Percentiles rank a stretch among this genome's conserved stretches.
Evolutionary conservation across 768 basidiomycete genomes (phyloP).

Genomic region (Kwoniella dendrophila): DNA sequence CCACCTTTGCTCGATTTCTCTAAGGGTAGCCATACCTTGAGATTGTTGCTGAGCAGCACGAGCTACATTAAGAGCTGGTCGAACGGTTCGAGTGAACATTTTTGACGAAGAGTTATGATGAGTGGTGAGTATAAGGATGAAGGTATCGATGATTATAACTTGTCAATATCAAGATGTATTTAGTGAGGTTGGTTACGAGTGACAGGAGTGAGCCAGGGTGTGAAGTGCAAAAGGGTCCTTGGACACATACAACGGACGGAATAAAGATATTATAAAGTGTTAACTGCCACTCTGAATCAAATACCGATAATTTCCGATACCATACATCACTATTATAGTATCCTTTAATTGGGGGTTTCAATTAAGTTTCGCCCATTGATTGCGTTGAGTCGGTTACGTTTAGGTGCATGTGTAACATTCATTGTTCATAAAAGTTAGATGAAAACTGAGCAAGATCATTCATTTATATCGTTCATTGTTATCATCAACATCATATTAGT

Average conservation of each 20-base stretch:
- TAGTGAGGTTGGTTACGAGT: slow-evolving; percentile 7
- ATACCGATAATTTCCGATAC: not conserved
- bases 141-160: slow-evolving; percentile 56
- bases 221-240: not conserved
- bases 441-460: not conserved
- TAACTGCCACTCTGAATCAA: slow-evolving; percentile 11
- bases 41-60: slow-evolving; percentile 36
- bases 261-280: not conserved
- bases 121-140: slow-evolving; percentile 40
- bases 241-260: not conserved
- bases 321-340: no score
- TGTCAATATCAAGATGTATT: slow-evolving; percentile 5
- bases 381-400: not conserved
- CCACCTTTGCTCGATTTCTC: slow-evolving; percentile 87
- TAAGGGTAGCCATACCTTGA: slow-evolving; percentile 76
- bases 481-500: not conserved
- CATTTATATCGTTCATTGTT: no score
- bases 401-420: not conserved
- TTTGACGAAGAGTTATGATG: slow-evolving; percentile 30
- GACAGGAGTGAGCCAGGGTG: not conserved
- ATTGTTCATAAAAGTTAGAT: slow-evolving; percentile 1
- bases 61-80: slow-evolving; percentile 47
- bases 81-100: slow-evolving; percentile 69
- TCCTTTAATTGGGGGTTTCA: no score
- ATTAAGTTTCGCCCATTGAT: not conserved